Evolutionary conservation across 1,284 basidiomycete species (phyloP), one percentile per base, ranked within the genome.

Genomic region (Acaromyces ingoldii): DNA sequence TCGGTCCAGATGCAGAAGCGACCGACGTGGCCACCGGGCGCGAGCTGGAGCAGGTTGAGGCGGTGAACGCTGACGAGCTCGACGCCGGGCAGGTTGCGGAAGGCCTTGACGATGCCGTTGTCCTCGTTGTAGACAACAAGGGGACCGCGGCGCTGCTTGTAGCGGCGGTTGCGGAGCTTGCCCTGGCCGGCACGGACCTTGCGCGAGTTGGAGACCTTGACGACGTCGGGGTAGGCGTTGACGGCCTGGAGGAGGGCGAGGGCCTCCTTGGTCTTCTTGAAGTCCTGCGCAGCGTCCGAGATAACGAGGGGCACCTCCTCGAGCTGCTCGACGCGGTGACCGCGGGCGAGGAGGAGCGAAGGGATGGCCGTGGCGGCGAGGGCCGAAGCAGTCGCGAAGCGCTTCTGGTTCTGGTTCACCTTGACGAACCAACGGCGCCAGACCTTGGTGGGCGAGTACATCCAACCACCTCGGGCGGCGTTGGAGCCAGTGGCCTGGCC

Each of bases 381-480:
- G 52, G 93, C 95, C 66, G 95, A 98, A 65, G 96, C 93, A 64
- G 90, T 87, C 57, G 95, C 95, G 79, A 91, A 98, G 70, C 95
- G 90, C 78, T 89, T 89, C 82, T 98, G 93, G 84, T 93, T 95
- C 83, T 92, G 89, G 86, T 95, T 96, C 65, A 91, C 89, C 84
- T 97, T 99, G 82, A 98, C 88, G 82, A 97, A 93, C 95, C 95
- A 99, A 79, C 87, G 93, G 80, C 95, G 87, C 93, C 93, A 98
- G 76, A 86, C 90, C 84, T 95, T 97, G 81, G 93, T 98, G 38
- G 95, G 93, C 40, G 93, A 92, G 81, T 98, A 98, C 93, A 99
- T 98, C 78, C 93, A 91, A 84, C 93, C 95, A 77, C 93, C 92
- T 41, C 73, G 74, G 60, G 62, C 69, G 67, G 70, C 70, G 71